Evolutionary conservation across 2,329 filamentous ascomycete species (phyloP), one percentile per base, ranked within the genome.

Genomic region (Ramularia collo-cygni): DNA sequence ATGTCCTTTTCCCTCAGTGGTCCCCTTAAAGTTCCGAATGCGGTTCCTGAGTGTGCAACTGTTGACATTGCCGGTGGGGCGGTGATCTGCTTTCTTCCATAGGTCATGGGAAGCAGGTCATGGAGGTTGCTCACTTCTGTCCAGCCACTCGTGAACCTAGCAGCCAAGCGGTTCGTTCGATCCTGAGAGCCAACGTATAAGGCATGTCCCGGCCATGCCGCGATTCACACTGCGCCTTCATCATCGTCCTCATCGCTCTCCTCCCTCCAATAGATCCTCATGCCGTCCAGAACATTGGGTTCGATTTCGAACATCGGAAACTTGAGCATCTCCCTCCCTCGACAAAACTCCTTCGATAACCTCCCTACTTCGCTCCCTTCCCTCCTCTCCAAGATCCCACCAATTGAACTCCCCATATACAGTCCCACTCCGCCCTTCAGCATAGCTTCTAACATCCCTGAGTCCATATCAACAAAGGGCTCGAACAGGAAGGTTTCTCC

Each of bases 261-360:
- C 31, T 55, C 44, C 28, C 47, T 53, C 53, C 47, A 57, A 32
- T 44, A 53, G 8, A 53, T 48, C 10, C 28, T 17, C 38, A 59
- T 37, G 1, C 56, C 55, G 4, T 56, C 53, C 28, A 60, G 51
- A 4, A 57, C 42, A 32, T 56, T 56, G 17, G 54, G 50, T 30
- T 60, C 55, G 9, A 53, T 40, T 8, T 56, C 52, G 31, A 58
- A 60, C 2, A 13, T 19, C 2, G 56, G 56, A 16, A 57, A 54
- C 6, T 42, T 35, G n/a, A 42, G 37, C 40, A 46, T 41, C 13
- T 31, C 18, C 19, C 41, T 40, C n/a, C 29, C 32, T 4, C 38
- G 21, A 3, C 29, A 30, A 17, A 56, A 55, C 8, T 34, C 17
- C 14, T 37, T 38, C 10, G 48, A 43, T 32, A 52, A 9, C 10